These are phyloP conservation scores for Cinchona pubescens DNA, from an alignment of 257 asterid species.

Conservation along the genomic window DNA sequence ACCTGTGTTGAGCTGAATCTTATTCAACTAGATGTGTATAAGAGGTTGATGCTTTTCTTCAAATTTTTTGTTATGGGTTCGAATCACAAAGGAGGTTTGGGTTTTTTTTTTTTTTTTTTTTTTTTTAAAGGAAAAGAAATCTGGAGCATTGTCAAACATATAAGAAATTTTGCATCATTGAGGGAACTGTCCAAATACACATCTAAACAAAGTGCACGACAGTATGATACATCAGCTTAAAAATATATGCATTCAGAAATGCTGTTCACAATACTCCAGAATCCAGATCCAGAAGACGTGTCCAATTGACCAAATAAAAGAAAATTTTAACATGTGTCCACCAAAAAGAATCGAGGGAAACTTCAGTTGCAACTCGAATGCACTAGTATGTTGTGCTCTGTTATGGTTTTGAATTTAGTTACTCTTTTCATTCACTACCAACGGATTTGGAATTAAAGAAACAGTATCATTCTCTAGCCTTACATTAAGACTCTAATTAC, in stretches of 20 bases:
- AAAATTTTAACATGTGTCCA: slow-evolving; percentile 5
- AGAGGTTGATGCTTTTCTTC: too few species aligned
- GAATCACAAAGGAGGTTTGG: too few species aligned
- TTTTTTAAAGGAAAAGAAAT: too few species aligned
- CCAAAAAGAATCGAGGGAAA: neutral
- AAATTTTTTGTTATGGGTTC: too few species aligned
- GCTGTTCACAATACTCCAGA: neutral
- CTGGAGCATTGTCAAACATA: neutral
- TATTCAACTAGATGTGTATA: too few species aligned
- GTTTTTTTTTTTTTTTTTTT: too few species aligned
- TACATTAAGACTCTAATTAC: slow-evolving; percentile 68
- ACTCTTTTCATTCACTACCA: slow-evolving; percentile 9
- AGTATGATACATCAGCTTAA: neutral
- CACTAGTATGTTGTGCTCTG: neutral
- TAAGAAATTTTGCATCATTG: neutral
- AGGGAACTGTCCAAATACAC: neutral
- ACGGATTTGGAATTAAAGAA: neutral
- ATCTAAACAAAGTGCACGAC: neutral
- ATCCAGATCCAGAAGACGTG: neutral
- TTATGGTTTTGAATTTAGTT: neutral
- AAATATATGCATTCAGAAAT: neutral
- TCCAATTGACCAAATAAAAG: neutral
- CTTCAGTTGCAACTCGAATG: neutral
- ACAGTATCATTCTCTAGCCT: slow-evolving; percentile 13
- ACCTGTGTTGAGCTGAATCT: too few species aligned